Evolutionary conservation across 2,329 filamentous ascomycete species (phyloP).

Genomic region (Neoascochyta sp.): DNA sequence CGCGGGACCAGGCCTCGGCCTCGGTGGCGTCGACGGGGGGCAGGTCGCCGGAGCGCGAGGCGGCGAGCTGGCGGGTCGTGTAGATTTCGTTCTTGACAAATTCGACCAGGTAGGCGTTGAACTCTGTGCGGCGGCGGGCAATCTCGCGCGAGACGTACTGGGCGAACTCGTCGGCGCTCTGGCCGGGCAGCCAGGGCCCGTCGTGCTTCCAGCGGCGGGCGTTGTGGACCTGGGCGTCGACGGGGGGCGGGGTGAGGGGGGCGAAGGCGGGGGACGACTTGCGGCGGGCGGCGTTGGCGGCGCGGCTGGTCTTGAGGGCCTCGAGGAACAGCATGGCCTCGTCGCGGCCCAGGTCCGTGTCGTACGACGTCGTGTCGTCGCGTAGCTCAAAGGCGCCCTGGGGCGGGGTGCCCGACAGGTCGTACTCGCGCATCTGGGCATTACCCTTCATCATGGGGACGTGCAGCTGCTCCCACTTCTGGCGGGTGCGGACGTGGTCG

Average conservation of each 20-base stretch:
- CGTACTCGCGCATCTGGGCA: conserved; percentile 16
- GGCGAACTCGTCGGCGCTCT: conserved; percentile 55
- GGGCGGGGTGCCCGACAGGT: conserved; percentile 10
- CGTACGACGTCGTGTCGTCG: conserved; percentile 33
- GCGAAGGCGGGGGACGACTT: conserved; percentile 20
- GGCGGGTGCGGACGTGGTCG: conserved; percentile 74
- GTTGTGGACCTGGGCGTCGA: conserved; percentile 22
- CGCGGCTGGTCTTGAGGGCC: conserved; percentile 20
- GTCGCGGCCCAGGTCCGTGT: conserved; percentile 22
- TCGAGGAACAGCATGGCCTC: conserved; percentile 24
- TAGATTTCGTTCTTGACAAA: conserved; percentile 36
- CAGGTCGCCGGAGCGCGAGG: conserved; percentile 10
- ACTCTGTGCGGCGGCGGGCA: conserved; percentile 32
- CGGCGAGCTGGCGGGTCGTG: conserved; percentile 20
- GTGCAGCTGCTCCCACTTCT: conserved; percentile 82
- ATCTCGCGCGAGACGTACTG: conserved; percentile 47
- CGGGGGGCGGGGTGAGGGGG: conserved; percentile 19
- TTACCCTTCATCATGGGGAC: conserved; percentile 58
- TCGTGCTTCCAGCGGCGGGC: conserved; percentile 53
- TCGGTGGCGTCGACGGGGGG: conserved; percentile 23
- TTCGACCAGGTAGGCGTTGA: conserved; percentile 27
- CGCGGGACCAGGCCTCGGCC: conserved; percentile 15
- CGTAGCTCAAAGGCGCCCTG: conserved; percentile 31
- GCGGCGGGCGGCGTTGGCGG: conserved; percentile 5
- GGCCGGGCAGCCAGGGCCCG: conserved; percentile 57